Conservation (phyloP, 495 filamentous ascomycete genomes). For the Aspergillus carlsbadensis region DNA sequence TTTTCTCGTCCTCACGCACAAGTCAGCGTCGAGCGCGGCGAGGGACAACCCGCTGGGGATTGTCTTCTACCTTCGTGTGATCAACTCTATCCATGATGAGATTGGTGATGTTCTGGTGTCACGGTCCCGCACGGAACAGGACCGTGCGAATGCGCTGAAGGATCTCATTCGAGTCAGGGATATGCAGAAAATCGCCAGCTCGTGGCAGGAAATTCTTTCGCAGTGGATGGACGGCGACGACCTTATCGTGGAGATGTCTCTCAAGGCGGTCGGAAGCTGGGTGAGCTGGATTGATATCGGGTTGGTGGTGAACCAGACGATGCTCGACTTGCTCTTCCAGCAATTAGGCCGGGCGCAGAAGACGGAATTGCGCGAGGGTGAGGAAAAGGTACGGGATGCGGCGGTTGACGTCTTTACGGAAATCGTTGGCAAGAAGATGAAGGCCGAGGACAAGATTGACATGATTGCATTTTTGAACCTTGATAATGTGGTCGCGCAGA, state of each 20-base stretch:
- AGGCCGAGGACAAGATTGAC: constrained; percentile 83
- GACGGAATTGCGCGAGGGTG: constrained; percentile 46
- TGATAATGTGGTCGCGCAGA: constrained; percentile 73
- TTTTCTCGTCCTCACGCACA: constrained; percentile 65
- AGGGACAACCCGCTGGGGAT: constrained; percentile 74
- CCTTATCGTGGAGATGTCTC: constrained; percentile 74
- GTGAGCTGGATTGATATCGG: constrained; percentile 97
- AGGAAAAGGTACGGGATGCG: constrained; percentile 77
- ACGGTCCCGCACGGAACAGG: constrained; percentile 69
- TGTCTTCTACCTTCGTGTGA: constrained; percentile 82
- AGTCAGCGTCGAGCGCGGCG: constrained; percentile 42
- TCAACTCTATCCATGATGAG: constrained; percentile 91
- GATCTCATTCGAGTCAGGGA: constrained; percentile 83
- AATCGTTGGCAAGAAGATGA: constrained; percentile 98
- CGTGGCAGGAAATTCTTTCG: constrained; percentile 88
- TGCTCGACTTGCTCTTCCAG: constrained; percentile 80
- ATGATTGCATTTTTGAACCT: constrained; percentile 91
- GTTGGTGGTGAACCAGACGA: constrained; percentile 82
- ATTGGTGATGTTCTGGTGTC: constrained; percentile 90
- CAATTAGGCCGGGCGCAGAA: constrained; percentile 62
- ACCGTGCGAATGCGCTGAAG: constrained; percentile 80
- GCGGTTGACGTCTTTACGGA: constrained; percentile 93
- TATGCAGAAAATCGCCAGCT: constrained; percentile 76
- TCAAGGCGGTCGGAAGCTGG: constrained; percentile 90
- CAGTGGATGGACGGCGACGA: constrained; percentile 76